phyloP scores from a whole-genome alignment of 192 early-diverging fungal genomes.

The Coemansia sp. region DNA sequence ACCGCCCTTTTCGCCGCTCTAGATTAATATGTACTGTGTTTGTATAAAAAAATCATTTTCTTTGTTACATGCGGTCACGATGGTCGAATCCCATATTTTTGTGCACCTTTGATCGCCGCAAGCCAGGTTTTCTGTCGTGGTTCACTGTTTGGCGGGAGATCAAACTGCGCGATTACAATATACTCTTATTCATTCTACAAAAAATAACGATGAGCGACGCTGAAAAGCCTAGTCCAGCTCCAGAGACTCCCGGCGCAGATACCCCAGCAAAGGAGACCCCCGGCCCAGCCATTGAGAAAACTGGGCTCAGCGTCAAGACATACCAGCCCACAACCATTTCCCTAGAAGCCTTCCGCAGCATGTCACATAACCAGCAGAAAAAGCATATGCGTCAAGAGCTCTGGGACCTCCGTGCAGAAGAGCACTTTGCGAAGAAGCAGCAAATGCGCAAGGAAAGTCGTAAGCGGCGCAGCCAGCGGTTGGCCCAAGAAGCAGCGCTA shows the following conservation, averaged over 20 bases:
- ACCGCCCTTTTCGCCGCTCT: slow-evolving; percentile 24
- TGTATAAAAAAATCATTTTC: too few species aligned
- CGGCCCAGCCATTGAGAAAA: background rate
- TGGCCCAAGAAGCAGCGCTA: slow-evolving; percentile 24
- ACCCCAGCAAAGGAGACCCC: background rate
- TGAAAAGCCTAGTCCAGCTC: background rate
- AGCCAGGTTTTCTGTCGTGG: too few species aligned
- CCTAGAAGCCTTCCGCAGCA: slow-evolving; percentile 40
- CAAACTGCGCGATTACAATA: background rate
- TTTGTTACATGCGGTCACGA: too few species aligned
- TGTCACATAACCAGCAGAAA: slow-evolving; percentile 76
- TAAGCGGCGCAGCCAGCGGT: slow-evolving; percentile 52
- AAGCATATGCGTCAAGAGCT: slow-evolving; percentile 62
- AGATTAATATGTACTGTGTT: background rate
- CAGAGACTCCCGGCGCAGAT: background rate
- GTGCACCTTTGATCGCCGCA: too few species aligned
- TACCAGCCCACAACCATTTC: slow-evolving; percentile 29
- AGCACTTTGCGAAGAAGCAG: slow-evolving; percentile 45
- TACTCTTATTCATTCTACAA: background rate
- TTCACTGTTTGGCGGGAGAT: too few species aligned
- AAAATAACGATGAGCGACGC: background rate
- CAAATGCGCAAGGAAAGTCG: slow-evolving; percentile 52
- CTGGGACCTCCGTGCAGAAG: slow-evolving; percentile 50
- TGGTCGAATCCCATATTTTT: background rate
- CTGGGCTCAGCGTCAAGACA: slow-evolving; percentile 24